A percentile compares a stretch with the other conserved stretches of the same genome.
These are phyloP conservation scores for Batkoa obscura DNA, from an alignment of 371 early-diverging fungal genomes.

Conservation along the genomic window DNA sequence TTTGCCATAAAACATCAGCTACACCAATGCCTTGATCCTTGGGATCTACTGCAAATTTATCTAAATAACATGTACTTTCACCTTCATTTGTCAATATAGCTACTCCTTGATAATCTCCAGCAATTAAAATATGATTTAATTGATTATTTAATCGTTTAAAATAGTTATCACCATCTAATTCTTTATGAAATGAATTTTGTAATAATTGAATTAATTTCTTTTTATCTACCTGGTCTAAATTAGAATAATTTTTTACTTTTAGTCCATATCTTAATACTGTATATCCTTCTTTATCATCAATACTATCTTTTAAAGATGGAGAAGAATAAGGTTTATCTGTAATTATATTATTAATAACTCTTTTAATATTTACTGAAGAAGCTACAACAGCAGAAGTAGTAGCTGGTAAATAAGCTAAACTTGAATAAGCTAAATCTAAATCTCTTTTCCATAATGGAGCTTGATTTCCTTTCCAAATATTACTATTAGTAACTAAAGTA, in stretches of 20 bases:
- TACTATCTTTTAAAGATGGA: slow-evolving; percentile 12
- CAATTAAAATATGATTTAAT: slow-evolving; percentile 45
- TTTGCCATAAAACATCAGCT: slow-evolving; percentile 81
- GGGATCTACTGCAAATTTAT: slow-evolving; percentile 84
- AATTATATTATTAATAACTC: slow-evolving; percentile 28
- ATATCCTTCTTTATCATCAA: slow-evolving; percentile 9
- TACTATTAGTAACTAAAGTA: background rate
- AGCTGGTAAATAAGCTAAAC: slow-evolving; percentile 25
- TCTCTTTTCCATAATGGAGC: slow-evolving; percentile 13
- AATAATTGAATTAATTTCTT: slow-evolving; percentile 32
- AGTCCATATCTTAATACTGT: slow-evolving; percentile 66
- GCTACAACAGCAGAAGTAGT: slow-evolving; percentile 33
- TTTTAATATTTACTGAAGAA: slow-evolving; percentile 18
- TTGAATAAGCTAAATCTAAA: slow-evolving; percentile 24
- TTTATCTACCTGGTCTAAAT: slow-evolving; percentile 28
- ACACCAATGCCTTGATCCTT: slow-evolving; percentile 76
- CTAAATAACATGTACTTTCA: slow-evolving; percentile 35
- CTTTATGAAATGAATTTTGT: slow-evolving; percentile 57
- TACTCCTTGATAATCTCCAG: slow-evolving; percentile 75
- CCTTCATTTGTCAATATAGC: slow-evolving; percentile 34
- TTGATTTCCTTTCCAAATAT: background rate
- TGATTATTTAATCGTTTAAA: slow-evolving; percentile 34
- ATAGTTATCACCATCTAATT: slow-evolving; percentile 32
- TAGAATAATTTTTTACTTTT: slow-evolving; percentile 26
- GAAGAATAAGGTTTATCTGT: slow-evolving; percentile 34